A percentile compares a stretch with the other conserved stretches of the same genome.
These are phyloP conservation scores for Aspergillus pseudotamarii DNA, from an alignment of 2,329 filamentous ascomycete genomes.

Conservation along the genomic window DNA sequence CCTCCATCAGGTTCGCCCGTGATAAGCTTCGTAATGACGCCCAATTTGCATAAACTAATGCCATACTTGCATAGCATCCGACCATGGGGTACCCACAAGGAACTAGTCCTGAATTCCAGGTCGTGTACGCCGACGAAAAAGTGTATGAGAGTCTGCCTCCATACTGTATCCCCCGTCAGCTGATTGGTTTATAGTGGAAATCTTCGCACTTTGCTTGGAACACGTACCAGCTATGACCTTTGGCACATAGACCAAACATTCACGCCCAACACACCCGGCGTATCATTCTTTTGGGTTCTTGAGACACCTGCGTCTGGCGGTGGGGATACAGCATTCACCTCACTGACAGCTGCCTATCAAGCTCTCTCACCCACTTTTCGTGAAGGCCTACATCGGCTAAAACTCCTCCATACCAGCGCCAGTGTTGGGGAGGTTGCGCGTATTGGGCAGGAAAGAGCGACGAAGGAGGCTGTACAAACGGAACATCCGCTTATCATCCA, in stretches of 20 bases:
- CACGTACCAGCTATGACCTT: slow-evolving; percentile 14
- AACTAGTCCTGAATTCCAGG: slow-evolving; percentile 13
- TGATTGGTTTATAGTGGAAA: slow-evolving; percentile 4
- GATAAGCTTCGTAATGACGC: background rate
- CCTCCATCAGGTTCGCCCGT: slow-evolving; percentile 7
- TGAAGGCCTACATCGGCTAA: slow-evolving; percentile 10
- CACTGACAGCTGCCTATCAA: slow-evolving; percentile 11
- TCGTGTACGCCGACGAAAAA: slow-evolving; percentile 15
- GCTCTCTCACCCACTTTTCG: slow-evolving; percentile 14
- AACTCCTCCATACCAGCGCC: slow-evolving; percentile 14
- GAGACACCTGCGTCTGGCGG: slow-evolving; percentile 13
- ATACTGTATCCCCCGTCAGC: background rate
- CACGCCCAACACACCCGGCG: slow-evolving; percentile 14
- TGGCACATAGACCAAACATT: slow-evolving; percentile 16
- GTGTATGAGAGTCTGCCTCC: slow-evolving; percentile 5
- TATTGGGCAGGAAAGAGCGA: slow-evolving; percentile 12
- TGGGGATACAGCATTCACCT: slow-evolving; percentile 14
- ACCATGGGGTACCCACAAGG: slow-evolving; percentile 17
- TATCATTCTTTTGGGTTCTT: slow-evolving; percentile 15
- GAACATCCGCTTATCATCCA: slow-evolving; percentile 13
- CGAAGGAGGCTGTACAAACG: slow-evolving; percentile 14
- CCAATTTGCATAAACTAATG: background rate
- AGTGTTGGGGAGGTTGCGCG: slow-evolving; percentile 14
- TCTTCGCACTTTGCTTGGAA: slow-evolving; percentile 10
- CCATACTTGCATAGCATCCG: slow-evolving; percentile 4